These are phyloP conservation scores for Yamadazyma sp. DNA, from an alignment of 1,139 yeast species.

Conservation along the genomic window DNA sequence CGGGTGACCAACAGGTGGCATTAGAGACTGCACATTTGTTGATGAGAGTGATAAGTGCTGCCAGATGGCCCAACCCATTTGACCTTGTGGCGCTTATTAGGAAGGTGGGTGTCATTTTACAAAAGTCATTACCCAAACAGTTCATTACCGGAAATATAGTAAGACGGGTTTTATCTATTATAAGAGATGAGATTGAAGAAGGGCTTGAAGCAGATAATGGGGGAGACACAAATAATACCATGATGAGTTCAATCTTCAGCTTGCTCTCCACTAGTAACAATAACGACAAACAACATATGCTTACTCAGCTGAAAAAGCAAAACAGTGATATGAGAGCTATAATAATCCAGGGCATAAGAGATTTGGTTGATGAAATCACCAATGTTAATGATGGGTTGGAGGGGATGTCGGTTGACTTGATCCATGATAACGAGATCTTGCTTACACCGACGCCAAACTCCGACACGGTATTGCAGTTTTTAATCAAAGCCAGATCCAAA, in stretches of 20 bases:
- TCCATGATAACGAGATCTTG: constrained; percentile 90
- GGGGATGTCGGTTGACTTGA: constrained; percentile 85
- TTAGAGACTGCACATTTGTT: constrained; percentile 82
- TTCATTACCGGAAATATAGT: constrained; percentile 89
- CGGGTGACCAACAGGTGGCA: constrained; percentile 77
- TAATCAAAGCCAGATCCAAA: constrained; percentile 83
- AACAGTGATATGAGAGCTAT: constrained; percentile 77
- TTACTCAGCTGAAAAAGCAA: constrained; percentile 39
- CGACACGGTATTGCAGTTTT: constrained; percentile 81
- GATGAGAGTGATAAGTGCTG: constrained; percentile 86
- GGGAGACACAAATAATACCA: constrained; percentile 30
- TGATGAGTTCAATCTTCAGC: constrained; percentile 87
- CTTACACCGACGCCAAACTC: constrained; percentile 94
- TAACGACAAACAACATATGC: constrained; percentile 21
- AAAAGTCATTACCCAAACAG: constrained; percentile 72
- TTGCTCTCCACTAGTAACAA: constrained; percentile 57
- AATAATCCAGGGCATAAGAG: constrained; percentile 91
- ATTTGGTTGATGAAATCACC: constrained; percentile 86
- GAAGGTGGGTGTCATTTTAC: constrained; percentile 56
- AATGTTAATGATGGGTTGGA: constrained; percentile 90
- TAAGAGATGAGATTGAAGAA: constrained; percentile 82
- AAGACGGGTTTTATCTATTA: constrained; percentile 81
- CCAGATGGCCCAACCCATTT: constrained; percentile 79
- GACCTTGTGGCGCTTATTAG: constrained; percentile 73
- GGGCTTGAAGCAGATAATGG: constrained; percentile 23